Percentiles rank a stretch among this genome's conserved stretches.
Conservation (phyloP, 306 rosid species). For the Crotalaria pallida region DNA sequence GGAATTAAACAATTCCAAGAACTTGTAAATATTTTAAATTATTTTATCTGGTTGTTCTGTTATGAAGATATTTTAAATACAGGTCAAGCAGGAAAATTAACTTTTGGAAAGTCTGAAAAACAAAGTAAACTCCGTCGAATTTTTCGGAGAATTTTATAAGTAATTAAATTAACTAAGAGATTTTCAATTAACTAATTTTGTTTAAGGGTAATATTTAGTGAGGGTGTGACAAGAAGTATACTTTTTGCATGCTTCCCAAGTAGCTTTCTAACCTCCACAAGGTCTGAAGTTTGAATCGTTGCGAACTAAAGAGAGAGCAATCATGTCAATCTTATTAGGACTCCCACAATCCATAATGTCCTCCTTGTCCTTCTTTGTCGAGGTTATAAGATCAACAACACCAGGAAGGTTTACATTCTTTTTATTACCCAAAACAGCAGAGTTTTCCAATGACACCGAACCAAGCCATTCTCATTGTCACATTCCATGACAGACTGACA, state of each 20-base stretch:
- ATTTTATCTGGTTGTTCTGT: too few species aligned
- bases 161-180: too few species aligned
- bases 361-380: slow-evolving; percentile 25
- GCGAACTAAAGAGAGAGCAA: slow-evolving; percentile 21
- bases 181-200: too few species aligned
- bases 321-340: slow-evolving; percentile 23
- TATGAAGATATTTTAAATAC: too few species aligned
- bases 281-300: slow-evolving; percentile 23
- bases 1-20: too few species aligned
- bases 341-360: slow-evolving; percentile 15
- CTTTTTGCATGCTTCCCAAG: slow-evolving; percentile 17
- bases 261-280: not conserved
- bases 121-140: too few species aligned
- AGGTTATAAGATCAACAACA: slow-evolving; percentile 23
- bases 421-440: slow-evolving; percentile 17
- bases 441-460: slow-evolving; percentile 18
- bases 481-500: slow-evolving; percentile 16
- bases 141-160: too few species aligned
- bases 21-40: too few species aligned
- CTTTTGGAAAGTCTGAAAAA: too few species aligned
- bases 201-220: too few species aligned
- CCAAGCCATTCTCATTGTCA: slow-evolving; percentile 7
- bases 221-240: slow-evolving; percentile 23
- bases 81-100: too few species aligned
- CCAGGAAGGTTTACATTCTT: slow-evolving; percentile 28